These are phyloP conservation scores for Clonostachys solani DNA, from an alignment of 2,329 filamentous ascomycete genomes.

Conservation along the genomic window DNA sequence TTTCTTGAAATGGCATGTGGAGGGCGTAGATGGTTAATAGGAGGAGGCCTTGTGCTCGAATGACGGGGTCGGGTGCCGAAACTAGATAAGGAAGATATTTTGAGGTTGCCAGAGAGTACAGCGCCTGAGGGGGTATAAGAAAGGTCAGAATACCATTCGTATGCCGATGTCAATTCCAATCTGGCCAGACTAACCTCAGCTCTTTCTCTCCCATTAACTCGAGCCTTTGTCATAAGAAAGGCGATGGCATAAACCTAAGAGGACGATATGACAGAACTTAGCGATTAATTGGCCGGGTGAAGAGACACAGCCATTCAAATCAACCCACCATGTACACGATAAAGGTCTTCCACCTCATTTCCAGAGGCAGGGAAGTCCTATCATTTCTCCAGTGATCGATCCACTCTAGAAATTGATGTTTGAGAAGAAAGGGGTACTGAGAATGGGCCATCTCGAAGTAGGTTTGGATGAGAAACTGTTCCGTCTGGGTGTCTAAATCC, in stretches of 20 bases:
- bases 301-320: neutral
- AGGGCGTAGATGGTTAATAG: constrained; percentile 4
- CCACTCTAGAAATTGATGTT: constrained; percentile 1
- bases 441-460: constrained; percentile 5
- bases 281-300: neutral
- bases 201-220: constrained; percentile 1
- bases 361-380: neutral
- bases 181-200: neutral
- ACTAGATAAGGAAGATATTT: constrained; percentile 3
- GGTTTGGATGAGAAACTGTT: constrained; percentile 3
- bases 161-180: no score
- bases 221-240: constrained; percentile 3
- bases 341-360: neutral
- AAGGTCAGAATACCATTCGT: no score
- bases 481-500: neutral
- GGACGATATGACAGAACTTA: neutral
- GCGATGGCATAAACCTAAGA: constrained; percentile 4
- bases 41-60: constrained; percentile 4
- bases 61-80: neutral
- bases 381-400: neutral
- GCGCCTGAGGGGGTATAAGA: neutral
- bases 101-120: neutral
- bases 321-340: neutral
- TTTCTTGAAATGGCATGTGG: constrained; percentile 3
- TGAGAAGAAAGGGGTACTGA: constrained; percentile 3